Evolutionary conservation across 108 stramenopile species (phyloP), one percentile per base, ranked within the genome.

Genomic region (Cyclotella sp.): DNA sequence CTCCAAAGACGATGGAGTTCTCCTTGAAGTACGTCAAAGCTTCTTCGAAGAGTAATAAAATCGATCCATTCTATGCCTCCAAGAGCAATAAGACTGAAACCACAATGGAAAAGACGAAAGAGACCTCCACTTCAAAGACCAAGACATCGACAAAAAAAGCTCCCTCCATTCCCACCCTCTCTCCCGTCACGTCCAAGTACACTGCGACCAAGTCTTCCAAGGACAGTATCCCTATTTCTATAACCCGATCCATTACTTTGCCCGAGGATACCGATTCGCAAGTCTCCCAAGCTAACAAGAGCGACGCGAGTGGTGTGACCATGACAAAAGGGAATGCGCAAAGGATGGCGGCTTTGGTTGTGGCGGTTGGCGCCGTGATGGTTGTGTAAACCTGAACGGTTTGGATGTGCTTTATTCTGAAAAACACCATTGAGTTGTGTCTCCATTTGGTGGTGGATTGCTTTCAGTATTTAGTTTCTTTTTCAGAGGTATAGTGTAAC

Each of bases 211-310:
- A 55, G 24, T 55, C 55, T 24, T 55, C 55, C 55, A 55, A 55
- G 21, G 47, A n/a, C n/a, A 55, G 55, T 21, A 55, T 55, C 24
- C 22, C 55, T 12, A 55, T 55, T 8, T 3, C 55, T 26, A 21
- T 34, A 6, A 34, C 55, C 8, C 55, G 55, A 24, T 24, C 55
- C 55, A 55, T 55, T 55, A 55, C 55, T 26, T 55, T 55, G 7
- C 21, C 21, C n/a, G 22, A 55, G 55, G 24, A 55, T 21, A 24
- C 21, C 3, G 55, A 55, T 26, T 1, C 55, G 11, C 55, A 55
- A 24, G 55, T 55, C 22, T 55, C 55, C 3, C 21, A 55, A 55
- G 55, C 55, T 22, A 55, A 55, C 55, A 34, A 34, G 34, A 55
- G 55, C 24, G 55, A 55, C 5, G 55, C n/a, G 55, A 55, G 22